Base-by-base conservation (phyloP, 805 yeast species). In the Candida bentonensis region DNA sequence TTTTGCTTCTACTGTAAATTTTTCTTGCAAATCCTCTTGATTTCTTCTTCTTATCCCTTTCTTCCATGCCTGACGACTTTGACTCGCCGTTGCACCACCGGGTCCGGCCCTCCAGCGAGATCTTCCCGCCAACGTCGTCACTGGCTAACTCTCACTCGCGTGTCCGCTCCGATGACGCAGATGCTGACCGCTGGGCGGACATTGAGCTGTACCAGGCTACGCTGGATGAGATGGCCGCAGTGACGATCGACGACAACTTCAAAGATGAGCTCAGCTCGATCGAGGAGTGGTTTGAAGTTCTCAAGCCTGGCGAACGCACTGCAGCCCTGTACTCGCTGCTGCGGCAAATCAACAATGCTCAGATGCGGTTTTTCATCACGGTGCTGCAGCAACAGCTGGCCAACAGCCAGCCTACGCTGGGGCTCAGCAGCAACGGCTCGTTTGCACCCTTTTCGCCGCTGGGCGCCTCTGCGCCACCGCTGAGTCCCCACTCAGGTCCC, bases 221-320 rank as follows among this genome's bases (percentile, higher is more conserved):
- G 20, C 53, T 59, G 42, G 60, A 57, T 33, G 54, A 58, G 42
- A 53, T 60, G 53, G 57, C 63, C 21, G 49, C 59, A 23, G 58
- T 54, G 23, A 44, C 51, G 15, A 48, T 57, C 40, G 62, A 58
- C 45, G 47, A 46, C 39, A 49, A 54, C 43, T 62, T 62, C 51
- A 54, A 54, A 41, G 57, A 59, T 23, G 66, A 64, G 48, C 55
- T 64, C 23, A 45, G 48, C 39, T 58, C 63, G 26, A 54, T 65
- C 46, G 68, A 62, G 49, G 55, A 57, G 43, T 66, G 71, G 71
- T 66, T 63, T 50, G 58, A 61, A 33, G 56, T 58, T 26, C 57
- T 66, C 25, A 52, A 56, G 41, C 57, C 57, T 26, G 56, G 56
- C 22, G 70, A 66, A 49, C 62, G 67, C 28, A 55, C 65, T 4